Conservation (phyloP, 352 stramenopile species). For the Phytophthora sp. region DNA sequence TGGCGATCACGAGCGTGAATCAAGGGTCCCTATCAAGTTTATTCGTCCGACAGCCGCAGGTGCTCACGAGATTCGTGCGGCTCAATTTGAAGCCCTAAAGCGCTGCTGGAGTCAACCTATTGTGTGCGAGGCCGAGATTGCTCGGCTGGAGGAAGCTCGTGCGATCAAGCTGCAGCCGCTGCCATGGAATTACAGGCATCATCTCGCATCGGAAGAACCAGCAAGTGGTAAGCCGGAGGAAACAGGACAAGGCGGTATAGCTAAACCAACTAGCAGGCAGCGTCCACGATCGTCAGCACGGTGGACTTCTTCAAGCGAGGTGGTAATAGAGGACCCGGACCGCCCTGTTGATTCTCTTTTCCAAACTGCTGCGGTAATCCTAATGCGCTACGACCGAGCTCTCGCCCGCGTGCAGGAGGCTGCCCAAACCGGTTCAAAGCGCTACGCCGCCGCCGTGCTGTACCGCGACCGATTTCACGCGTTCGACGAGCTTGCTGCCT, state of each 20-base stretch:
- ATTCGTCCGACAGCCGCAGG: conserved; percentile 44
- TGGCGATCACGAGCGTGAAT: conserved; percentile 51
- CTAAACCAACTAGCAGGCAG: neutral
- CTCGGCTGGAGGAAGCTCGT: conserved; percentile 46
- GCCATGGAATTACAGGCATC: conserved; percentile 17
- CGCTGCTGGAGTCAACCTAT: conserved; percentile 43
- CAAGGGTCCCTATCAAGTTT: conserved; percentile 42
- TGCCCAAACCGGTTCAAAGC: conserved; percentile 20
- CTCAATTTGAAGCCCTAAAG: conserved; percentile 40
- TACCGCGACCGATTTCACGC: conserved; percentile 71
- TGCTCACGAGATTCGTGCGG: conserved; percentile 18
- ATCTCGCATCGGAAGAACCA: conserved; percentile 5
- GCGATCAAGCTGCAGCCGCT: conserved; percentile 15
- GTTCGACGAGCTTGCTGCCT: conserved; percentile 52
- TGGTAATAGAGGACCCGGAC: neutral
- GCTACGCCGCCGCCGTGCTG: conserved; percentile 47
- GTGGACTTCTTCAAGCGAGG: neutral
- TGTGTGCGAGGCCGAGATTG: conserved; percentile 36
- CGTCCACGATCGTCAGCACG: conserved; percentile 17
- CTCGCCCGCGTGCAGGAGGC: conserved; percentile 18
- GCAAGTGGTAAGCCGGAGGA: conserved; percentile 2
- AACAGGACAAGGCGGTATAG: neutral
- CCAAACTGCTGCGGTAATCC: conserved; percentile 24
- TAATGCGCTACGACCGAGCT: conserved; percentile 51
- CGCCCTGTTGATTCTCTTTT: conserved; percentile 36